Evolutionary conservation across 768 basidiomycete species (phyloP).

Genomic region (Symmetrospora coprosmae): DNA sequence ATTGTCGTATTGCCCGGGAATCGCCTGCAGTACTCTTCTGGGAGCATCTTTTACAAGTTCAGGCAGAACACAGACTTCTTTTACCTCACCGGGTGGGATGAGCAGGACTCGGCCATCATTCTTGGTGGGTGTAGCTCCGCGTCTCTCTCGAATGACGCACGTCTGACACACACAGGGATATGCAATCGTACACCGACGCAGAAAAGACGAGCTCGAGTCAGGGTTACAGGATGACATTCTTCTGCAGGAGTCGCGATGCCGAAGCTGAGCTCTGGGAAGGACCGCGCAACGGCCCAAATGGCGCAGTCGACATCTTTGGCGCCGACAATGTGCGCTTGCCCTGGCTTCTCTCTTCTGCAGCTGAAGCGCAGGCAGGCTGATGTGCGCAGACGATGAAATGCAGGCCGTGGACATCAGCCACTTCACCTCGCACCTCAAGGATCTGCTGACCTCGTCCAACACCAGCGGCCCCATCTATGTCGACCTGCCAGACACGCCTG

Average conservation of each 20-base stretch:
- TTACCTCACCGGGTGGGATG: conserved; percentile 92
- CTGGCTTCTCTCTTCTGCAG: background rate
- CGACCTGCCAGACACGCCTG: conserved; percentile 38
- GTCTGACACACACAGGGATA: too few relatives aligned
- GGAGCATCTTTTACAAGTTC: conserved; percentile 74
- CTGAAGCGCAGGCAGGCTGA: conserved; percentile 31
- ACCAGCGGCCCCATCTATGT: conserved; percentile 40
- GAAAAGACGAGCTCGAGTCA: conserved; percentile 42
- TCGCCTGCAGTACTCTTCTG: conserved; percentile 71
- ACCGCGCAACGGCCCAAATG: conserved; percentile 55
- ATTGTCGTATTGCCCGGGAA: conserved; percentile 64
- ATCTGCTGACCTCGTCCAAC: conserved; percentile 15
- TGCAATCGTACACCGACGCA: too few relatives aligned
- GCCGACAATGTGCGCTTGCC: conserved; percentile 51
- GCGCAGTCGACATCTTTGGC: conserved; percentile 54
- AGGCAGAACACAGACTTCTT: conserved; percentile 82
- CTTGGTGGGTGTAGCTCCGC: conserved; percentile 54
- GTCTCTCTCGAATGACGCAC: too few relatives aligned
- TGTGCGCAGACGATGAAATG: too few relatives aligned
- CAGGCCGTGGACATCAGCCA: conserved; percentile 38
- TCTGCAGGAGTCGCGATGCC: conserved; percentile 58
- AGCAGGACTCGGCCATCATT: conserved; percentile 76
- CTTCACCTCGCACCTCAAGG: conserved; percentile 45
- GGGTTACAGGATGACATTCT: conserved; percentile 77
- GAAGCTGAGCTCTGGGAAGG: conserved; percentile 86